These are phyloP conservation scores for Lachnellula hyalina DNA, from an alignment of 2,329 filamentous ascomycete genomes.

Conservation along the genomic window DNA sequence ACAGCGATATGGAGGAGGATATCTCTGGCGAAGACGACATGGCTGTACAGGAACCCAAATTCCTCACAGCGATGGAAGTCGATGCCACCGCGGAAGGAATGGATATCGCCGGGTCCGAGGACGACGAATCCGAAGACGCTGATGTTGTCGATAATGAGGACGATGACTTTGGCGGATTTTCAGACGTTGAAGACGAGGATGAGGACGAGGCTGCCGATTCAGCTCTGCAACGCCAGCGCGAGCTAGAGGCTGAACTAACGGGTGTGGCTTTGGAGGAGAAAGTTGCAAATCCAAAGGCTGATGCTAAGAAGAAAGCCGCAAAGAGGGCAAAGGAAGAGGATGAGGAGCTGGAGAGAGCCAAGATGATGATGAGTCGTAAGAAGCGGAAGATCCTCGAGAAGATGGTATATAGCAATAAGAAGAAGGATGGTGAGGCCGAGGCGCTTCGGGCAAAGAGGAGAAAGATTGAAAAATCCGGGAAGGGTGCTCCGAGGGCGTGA, in stretches of 20 bases:
- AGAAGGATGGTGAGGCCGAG: constrained; percentile 86
- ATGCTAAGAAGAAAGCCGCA: constrained; percentile 62
- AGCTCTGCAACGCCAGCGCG: constrained; percentile 71
- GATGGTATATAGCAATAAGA: constrained; percentile 93
- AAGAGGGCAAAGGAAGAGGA: constrained; percentile 70
- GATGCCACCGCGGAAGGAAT: constrained; percentile 30
- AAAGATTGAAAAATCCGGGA: constrained; percentile 64
- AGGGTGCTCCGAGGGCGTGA: constrained; percentile 22
- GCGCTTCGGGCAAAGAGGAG: constrained; percentile 84
- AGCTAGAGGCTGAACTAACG: constrained; percentile 86
- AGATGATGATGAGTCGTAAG: constrained; percentile 98
- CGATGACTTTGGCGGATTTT: constrained; percentile 31
- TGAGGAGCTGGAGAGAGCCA: constrained; percentile 85
- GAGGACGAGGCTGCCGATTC: constrained; percentile 57
- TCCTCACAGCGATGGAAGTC: constrained; percentile 21
- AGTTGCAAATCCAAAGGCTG: constrained; percentile 61
- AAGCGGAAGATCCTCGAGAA: constrained; percentile 97
- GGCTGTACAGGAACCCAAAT: constrained; percentile 43
- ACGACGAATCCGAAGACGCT: constrained; percentile 36
- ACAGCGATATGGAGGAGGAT: constrained; percentile 45
- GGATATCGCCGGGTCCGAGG: constrained; percentile 31
- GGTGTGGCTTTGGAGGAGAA: constrained; percentile 57
- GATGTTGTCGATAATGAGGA: constrained; percentile 26
- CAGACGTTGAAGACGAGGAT: constrained; percentile 41
- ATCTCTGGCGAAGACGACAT: constrained; percentile 37